A percentile compares a stretch with the other conserved stretches of the same genome.
Conservation (phyloP, 148 eudicot species). For the Diospyros lotus region DNA sequence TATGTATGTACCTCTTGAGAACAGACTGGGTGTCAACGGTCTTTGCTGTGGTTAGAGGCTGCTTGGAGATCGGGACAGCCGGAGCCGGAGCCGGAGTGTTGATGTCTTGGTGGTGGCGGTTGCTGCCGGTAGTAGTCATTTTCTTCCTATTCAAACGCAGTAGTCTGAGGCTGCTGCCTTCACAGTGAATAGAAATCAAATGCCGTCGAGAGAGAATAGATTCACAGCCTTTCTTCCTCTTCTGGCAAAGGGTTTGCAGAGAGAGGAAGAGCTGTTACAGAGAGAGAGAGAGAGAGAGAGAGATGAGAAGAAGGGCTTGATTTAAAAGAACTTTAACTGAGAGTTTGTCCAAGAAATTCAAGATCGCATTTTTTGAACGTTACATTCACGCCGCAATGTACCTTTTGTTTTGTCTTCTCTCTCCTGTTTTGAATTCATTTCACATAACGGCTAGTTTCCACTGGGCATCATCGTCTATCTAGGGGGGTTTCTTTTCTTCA, state of each 20-base stretch:
- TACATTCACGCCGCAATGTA: too few relatives aligned
- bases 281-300: neutral
- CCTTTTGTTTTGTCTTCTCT: too few relatives aligned
- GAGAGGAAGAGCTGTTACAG: neutral
- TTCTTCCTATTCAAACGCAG: slow-evolving; percentile 12
- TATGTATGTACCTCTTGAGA: slow-evolving; percentile 58
- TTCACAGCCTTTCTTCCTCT: neutral
- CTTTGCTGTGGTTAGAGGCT: slow-evolving; percentile 37
- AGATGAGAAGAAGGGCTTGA: neutral
- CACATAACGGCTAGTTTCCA: too few relatives aligned
- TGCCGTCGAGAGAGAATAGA: neutral
- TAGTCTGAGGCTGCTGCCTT: neutral
- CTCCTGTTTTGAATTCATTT: too few relatives aligned
- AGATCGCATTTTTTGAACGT: neutral
- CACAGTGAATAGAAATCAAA: neutral
- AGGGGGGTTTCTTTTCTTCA: too few relatives aligned
- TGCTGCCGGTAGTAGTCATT: slow-evolving; percentile 38
- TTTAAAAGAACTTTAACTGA: slow-evolving; percentile 1
- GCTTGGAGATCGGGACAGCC: slow-evolving; percentile 37
- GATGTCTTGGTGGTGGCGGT: slow-evolving; percentile 30
- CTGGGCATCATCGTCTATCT: too few relatives aligned
- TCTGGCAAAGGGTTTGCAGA: neutral
- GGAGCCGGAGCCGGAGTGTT: slow-evolving; percentile 39
- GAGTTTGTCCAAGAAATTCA: neutral
- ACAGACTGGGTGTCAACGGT: slow-evolving; percentile 80